Evolutionary conservation across 2,329 filamentous ascomycete species (phyloP).

Genomic region (Ceratocystis variospora): DNA sequence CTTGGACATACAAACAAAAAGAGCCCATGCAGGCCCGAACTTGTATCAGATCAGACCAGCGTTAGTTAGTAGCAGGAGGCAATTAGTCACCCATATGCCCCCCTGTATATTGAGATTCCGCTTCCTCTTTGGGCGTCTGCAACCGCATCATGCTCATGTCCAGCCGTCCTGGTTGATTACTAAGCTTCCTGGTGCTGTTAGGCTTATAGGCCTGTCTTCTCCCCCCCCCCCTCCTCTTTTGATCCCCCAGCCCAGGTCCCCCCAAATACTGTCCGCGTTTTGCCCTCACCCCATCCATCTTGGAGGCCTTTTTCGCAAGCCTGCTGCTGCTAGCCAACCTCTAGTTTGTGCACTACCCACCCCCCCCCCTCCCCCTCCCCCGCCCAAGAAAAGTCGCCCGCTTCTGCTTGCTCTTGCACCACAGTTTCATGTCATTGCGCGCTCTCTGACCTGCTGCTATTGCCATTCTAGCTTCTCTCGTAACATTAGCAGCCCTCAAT

Average conservation of each 20-base stretch:
- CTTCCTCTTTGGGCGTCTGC: not conserved
- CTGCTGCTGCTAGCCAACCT: not conserved
- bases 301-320: not conserved
- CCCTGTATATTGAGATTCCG: not conserved
- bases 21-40: not conserved
- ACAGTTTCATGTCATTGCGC: conserved; percentile 7
- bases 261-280: not conserved
- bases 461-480: not conserved
- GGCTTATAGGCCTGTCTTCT: not conserved
- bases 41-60: not conserved
- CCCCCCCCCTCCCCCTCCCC: too few relatives aligned
- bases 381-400: not conserved
- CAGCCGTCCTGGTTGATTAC: not conserved
- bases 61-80: not conserved
- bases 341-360: not conserved
- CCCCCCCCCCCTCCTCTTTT: not conserved
- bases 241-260: not conserved
- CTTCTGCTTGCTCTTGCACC: not conserved
- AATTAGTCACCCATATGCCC: conserved; percentile 1
- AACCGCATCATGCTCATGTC: not conserved
- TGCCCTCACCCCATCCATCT: not conserved
- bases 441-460: not conserved
- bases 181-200: not conserved
- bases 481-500: not conserved
- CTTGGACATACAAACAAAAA: not conserved